Base-by-base conservation (phyloP, 805 yeast species). In the Novakomyces olei region DNA sequence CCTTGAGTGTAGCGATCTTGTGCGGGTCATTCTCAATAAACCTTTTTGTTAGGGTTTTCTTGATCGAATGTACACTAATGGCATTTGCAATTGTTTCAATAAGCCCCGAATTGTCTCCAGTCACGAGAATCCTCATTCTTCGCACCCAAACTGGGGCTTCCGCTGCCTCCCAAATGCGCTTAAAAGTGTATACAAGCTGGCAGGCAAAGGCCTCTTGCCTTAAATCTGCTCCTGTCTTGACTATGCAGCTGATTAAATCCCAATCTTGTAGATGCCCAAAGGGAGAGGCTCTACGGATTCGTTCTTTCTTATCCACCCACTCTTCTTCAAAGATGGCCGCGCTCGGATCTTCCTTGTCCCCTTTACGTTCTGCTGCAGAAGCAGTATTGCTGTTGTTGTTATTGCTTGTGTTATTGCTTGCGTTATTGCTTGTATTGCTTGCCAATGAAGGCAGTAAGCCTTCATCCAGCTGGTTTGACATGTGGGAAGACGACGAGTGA, bases 161-260 rank as follows among this genome's bases (percentile, higher is more conserved):
- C 16, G 67, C 66, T 19, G 60, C 64, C 30, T 67, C 65, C 96
- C 96, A 88, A 28, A 80, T 69, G 32, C 69, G 69, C 1, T 92
- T 71, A 55, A 85, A 78, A 16, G 92, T 74, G 38, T 76, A 74
- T 33, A 88, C 85, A 28, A 88, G 51, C 50, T 88, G 98, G 40
- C 94, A 81, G 0, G 98, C 98, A 60, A 88, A 81, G 0, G 98
- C 94, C 51, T 88, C 98, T 49, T 88, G 98, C 16, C 93, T 76
- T 33, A 88, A 52, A 54, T 88, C 98, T 45, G 77, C 85, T 23
- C 98, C 98, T 19, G 92, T 85, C 48, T 88, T 88, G 8, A 91
- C 93, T 48, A 88, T 88, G 2, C 85, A 94, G 1, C 95, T 83
- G 41, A 85, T 80, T 26, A 88, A 51, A 39, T 88, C 95, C 98